These are phyloP conservation scores for Crucibulum laeve DNA, from an alignment of 768 basidiomycete genomes.

Conservation along the genomic window DNA sequence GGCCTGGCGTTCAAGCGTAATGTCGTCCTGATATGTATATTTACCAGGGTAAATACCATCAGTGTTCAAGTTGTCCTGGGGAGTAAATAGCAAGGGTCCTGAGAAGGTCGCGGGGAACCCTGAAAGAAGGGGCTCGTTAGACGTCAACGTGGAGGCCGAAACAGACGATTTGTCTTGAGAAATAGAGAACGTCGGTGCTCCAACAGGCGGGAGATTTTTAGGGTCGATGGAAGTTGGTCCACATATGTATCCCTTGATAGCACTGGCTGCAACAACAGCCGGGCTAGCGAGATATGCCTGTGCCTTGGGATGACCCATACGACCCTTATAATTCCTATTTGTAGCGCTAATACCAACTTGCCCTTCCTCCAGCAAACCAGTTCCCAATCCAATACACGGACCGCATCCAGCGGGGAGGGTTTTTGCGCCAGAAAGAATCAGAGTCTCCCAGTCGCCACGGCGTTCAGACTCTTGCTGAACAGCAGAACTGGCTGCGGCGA, in stretches of 20 bases:
- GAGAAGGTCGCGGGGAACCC: conserved; percentile 82
- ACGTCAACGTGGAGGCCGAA: conserved; percentile 21
- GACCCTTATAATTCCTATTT: conserved; percentile 97
- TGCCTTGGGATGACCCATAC: conserved; percentile 96
- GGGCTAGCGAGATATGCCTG: conserved; percentile 95
- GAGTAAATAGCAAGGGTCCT: conserved; percentile 86
- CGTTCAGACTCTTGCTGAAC: conserved; percentile 90
- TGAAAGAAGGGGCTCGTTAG: conserved; percentile 63
- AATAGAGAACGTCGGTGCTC: conserved; percentile 57
- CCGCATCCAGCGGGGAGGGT: conserved; percentile 94
- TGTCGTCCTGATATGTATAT: conserved; percentile 99
- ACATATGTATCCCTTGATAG: conserved; percentile 86
- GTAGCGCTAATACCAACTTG: conserved; percentile 97
- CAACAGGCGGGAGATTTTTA: conserved; percentile 40
- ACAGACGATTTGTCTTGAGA: conserved; percentile 23
- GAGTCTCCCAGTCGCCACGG: conserved; percentile 82
- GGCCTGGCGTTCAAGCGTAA: conserved; percentile 90
- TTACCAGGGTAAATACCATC: conserved; percentile 99
- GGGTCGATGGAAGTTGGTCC: conserved; percentile 70
- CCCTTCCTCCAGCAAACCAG: conserved; percentile 89
- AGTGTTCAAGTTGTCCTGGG: conserved; percentile 97
- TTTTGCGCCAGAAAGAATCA: conserved; percentile 87
- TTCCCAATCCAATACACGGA: conserved; percentile 95
- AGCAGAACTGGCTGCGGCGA: conserved; percentile 89
- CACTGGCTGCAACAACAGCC: conserved; percentile 95